Base-by-base conservation (phyloP, 1,139 yeast species). In the Magnusiomyces ingens region DNA sequence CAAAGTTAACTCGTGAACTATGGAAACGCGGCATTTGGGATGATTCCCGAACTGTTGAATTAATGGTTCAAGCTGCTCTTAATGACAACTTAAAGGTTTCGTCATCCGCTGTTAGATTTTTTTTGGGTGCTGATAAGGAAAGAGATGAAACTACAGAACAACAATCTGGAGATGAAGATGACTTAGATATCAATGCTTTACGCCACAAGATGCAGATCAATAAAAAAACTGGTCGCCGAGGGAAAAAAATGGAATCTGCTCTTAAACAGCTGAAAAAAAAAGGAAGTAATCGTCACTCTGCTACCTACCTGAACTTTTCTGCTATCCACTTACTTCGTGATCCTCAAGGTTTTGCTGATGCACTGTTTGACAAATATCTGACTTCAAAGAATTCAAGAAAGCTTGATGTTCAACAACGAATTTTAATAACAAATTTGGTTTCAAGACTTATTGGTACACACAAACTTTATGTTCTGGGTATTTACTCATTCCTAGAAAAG, bases 21-120 rank as follows among this genome's bases (percentile, higher is more conserved):
- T 93, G 99, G 99, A 80, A 95, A 73, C 78, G 98, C 66, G 96
- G 96, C 65, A 85, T 93, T 57, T 93, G 99, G 99, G 97, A 90
- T 68, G 99, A 93, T 70, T 80, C 96, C 1, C 77, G 98, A 62
- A 85, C 98, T 0, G 96, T 93, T 22, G 99, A 93, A 70, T 82
- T 93, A 64, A 91, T 94, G 98, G 85, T 95, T 1, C 95, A 89
- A 64, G 97, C 98, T 1, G 90, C 97, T 1, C 71, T 87, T 57
- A 96, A 90, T 66, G 82, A 86, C 11, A 95, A 91, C 62, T 78
- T 82, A 13, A 93, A 93, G 71, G 95, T 93, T 52, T 87, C 95
- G 12, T 75, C 85, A 56, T 87, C 97, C 1, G 99, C 97, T 55
- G 94, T 89, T 38, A 76, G 82, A 64, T 93, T 93, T 71, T 93